phyloP scores from a whole-genome alignment of 176 grass and related monocot species.

The Oryza meridionalis region DNA sequence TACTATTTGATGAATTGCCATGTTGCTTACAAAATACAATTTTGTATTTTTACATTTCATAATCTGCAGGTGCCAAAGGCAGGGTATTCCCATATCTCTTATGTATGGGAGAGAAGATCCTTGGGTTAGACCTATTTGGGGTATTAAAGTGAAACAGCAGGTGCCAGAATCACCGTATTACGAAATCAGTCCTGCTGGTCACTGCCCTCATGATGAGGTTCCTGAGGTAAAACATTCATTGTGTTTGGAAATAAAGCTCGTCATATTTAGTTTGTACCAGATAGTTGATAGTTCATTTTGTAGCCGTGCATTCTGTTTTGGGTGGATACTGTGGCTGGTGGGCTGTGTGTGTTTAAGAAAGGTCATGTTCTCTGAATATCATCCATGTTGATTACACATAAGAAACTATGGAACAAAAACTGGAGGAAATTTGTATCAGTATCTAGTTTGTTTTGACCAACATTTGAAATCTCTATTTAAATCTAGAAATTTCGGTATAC shows the following conservation, averaged over 20 bases:
- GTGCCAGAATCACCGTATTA: conserved; percentile 90
- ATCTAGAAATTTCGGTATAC: not conserved
- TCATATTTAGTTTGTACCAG: not conserved
- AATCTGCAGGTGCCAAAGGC: conserved; percentile 63
- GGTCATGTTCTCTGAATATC: not conserved
- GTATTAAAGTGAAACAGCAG: conserved; percentile 76
- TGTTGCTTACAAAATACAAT: not conserved
- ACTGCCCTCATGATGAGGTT: conserved; percentile 98
- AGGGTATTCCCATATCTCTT: conserved; percentile 77
- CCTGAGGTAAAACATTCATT: conserved; percentile 71
- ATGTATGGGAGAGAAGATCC: conserved; percentile 99
- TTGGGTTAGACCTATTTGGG: conserved; percentile 93
- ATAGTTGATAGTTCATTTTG: not conserved
- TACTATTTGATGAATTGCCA: conserved; percentile 4
- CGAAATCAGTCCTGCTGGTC: conserved; percentile 92
- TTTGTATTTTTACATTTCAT: conserved; percentile 24
- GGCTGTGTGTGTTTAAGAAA: too few relatives aligned
- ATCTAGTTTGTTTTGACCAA: not conserved
- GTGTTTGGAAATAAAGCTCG: not conserved
- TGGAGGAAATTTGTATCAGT: not conserved
- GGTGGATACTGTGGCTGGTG: too few relatives aligned
- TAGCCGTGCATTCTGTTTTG: conserved; percentile 11
- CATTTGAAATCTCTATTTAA: not conserved
- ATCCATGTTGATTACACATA: not conserved
- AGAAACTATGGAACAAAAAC: not conserved